Percentiles rank a stretch among this genome's conserved stretches.
Conservation (phyloP, 2,329 filamentous ascomycete species). For the Pseudogymnoascus sp. region DNA sequence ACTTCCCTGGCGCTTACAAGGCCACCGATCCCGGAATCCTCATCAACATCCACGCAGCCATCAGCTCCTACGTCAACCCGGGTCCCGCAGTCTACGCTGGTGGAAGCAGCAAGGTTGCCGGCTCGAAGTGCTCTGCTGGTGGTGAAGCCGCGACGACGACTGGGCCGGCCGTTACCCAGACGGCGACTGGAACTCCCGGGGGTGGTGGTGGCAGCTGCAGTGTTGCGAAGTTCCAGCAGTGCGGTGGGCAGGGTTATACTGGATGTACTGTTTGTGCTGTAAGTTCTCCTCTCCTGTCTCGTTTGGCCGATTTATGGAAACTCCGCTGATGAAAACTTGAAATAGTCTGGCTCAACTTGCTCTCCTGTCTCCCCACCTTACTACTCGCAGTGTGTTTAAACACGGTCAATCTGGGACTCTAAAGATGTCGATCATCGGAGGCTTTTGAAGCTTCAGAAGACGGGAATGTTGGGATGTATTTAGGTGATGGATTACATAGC, state of each 20-base stretch:
- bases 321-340: background rate
- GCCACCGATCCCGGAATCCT: conserved; percentile 17
- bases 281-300: background rate
- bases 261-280: conserved; percentile 18
- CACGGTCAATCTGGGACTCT: background rate
- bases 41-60: conserved; percentile 26
- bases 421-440: background rate
- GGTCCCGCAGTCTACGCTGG: conserved; percentile 31
- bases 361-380: conserved; percentile 17
- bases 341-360: conserved; percentile 13
- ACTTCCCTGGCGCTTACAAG: conserved; percentile 19
- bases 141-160: conserved; percentile 16
- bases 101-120: conserved; percentile 17
- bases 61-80: conserved; percentile 33
- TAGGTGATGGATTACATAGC: conserved; percentile 2
- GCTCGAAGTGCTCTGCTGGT: conserved; percentile 16
- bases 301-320: background rate
- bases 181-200: background rate
- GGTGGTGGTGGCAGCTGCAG: conserved; percentile 12
- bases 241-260: conserved; percentile 16
- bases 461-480: background rate
- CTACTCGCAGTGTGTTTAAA: conserved; percentile 14
- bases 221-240: conserved; percentile 18
- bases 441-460: background rate
- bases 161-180: background rate